Base-by-base conservation (phyloP, 768 basidiomycete species). In the Podaxis sp. region DNA sequence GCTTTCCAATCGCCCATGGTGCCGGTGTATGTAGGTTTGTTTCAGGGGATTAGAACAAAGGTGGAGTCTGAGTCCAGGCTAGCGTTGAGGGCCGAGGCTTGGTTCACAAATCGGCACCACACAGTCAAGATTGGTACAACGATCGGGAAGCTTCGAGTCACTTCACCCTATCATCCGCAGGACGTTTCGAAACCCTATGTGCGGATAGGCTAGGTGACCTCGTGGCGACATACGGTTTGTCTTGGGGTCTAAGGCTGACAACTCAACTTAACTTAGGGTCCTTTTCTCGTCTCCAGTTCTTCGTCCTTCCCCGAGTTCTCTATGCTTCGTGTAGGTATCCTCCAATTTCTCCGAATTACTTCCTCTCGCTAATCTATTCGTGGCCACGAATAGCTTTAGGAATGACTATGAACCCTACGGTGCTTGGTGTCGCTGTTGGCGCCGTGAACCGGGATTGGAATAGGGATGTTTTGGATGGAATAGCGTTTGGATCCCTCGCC, bases 191-290 rank as follows among this genome's bases (percentile, higher is more conserved):
- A 58, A 58, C 36, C 46, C 57, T 15, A 22, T 49, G 27, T 36
- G 8, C 25, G 56, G 29, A 33, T 17, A 27, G 17, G 15, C 41
- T 17, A 25, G 43, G 6, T 50, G 19, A 49, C 47, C 57, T 47
- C 56, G 27, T 46, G 43, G 17, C 24, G 43, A 57, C 46, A 47
- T 43, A n/a, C 6, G 9, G 8, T 7, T 43, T 46, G 27, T 40
- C 43, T 57, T 12, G 25, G 49, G 49, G 57, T 58, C 43, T 58
- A 29, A 49, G 57, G 43, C 47, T 58, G 57, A 49, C 57, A 22
- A 58, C n/a, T 58, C 46, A 36, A 36, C n/a, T 41, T 29, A 9
- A n/a, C n/a, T 33, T 33, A 5, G 13, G 7, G 15, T 43, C 41
- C 25, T 19, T 22, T 11, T 15, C 17, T 36, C 43, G 7, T 19